Evolutionary conservation across 148 eudicot genomes (phyloP).

Genomic region (Pouteria glomerata): DNA sequence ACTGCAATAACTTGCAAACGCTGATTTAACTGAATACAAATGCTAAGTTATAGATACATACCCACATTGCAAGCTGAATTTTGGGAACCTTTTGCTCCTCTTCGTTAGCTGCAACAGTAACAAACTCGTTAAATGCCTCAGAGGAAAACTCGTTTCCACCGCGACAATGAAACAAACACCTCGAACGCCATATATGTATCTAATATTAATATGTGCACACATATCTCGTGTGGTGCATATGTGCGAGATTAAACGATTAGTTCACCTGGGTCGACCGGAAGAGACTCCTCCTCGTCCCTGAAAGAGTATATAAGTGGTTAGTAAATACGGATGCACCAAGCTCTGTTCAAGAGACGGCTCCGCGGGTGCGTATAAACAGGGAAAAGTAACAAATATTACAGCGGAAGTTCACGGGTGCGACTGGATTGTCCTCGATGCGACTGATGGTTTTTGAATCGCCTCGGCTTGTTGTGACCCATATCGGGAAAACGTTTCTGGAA

Average conservation of each 20-base stretch:
- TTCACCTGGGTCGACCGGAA: conserved; percentile 52
- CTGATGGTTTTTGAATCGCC: conserved; percentile 43
- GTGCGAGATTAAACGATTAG: not conserved
- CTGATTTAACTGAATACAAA: too few relatives aligned
- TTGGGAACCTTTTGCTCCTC: conserved; percentile 42
- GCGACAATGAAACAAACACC: conserved; percentile 20
- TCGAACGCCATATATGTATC: not conserved
- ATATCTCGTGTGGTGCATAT: too few relatives aligned
- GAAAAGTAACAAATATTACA: not conserved
- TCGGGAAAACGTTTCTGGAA: not conserved
- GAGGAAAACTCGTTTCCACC: not conserved
- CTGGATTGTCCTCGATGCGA: conserved; percentile 48
- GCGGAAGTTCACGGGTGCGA: conserved; percentile 28
- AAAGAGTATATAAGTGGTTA: not conserved
- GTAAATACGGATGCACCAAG: not conserved
- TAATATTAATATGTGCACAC: too few relatives aligned
- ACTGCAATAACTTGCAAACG: not conserved
- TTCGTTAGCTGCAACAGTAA: conserved; percentile 19
- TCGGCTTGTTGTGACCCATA: conserved; percentile 71
- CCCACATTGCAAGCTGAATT: conserved; percentile 97
- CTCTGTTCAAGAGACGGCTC: not conserved
- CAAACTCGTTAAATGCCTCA: not conserved
- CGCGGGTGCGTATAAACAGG: not conserved
- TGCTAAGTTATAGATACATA: conserved; percentile 16
- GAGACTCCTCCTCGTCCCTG: conserved; percentile 54